Conservation (phyloP, 495 filamentous ascomycete genomes). For the Xeromyces bisporus region DNA sequence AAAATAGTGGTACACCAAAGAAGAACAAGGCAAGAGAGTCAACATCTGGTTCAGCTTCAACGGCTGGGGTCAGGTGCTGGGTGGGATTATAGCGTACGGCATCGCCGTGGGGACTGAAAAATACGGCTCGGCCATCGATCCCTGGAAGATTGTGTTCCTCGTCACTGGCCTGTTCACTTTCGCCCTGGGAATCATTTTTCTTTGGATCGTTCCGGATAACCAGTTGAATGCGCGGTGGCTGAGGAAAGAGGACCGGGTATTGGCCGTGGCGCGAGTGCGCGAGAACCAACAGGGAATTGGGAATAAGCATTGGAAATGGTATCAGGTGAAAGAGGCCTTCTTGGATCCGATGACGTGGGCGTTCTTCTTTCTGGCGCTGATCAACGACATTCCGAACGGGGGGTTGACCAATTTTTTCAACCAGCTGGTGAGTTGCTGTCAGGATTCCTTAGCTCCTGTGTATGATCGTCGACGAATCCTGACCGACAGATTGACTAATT, state of each 20-base stretch:
- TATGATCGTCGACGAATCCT: constrained; percentile 16
- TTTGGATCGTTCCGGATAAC: constrained; percentile 50
- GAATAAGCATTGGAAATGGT: constrained; percentile 49
- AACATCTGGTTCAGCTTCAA: constrained; percentile 52
- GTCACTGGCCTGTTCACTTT: constrained; percentile 46
- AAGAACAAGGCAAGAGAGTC: constrained; percentile 39
- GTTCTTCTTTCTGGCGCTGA: constrained; percentile 44
- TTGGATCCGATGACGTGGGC: constrained; percentile 47
- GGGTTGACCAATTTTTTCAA: constrained; percentile 60
- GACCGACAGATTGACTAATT: constrained; percentile 1
- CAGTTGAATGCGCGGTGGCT: constrained; percentile 54
- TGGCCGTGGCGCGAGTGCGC: constrained; percentile 43
- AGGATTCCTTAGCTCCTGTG: neutral
- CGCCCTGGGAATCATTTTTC: constrained; percentile 38
- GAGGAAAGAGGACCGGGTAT: constrained; percentile 39
- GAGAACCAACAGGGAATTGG: constrained; percentile 52
- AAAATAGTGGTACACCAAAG: constrained; percentile 43
- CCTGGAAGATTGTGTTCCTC: constrained; percentile 56
- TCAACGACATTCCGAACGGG: constrained; percentile 49
- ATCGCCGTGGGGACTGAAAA: constrained; percentile 40
- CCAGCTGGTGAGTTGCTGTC: constrained; percentile 26
- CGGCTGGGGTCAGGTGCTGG: constrained; percentile 42
- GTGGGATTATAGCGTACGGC: constrained; percentile 46
- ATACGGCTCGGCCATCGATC: constrained; percentile 36
- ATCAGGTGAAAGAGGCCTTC: constrained; percentile 43